phyloP scores from a whole-genome alignment of 805 yeast species.

The Lipomyces starkeyi region DNA sequence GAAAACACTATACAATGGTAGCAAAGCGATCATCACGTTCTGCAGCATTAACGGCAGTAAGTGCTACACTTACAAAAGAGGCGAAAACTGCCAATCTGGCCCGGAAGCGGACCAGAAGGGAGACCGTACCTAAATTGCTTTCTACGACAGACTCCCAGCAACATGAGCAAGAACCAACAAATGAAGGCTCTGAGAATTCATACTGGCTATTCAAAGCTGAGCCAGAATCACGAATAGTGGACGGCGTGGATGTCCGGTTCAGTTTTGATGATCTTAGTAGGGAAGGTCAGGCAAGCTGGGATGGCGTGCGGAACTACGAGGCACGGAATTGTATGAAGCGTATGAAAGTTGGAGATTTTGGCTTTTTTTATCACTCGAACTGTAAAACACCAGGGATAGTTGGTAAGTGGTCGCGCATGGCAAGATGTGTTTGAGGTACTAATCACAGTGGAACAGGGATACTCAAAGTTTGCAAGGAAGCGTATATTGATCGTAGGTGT shows the following conservation, averaged over 20 bases:
- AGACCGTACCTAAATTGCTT: neutral
- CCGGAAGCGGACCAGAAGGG: neutral
- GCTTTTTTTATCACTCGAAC: conserved; percentile 62
- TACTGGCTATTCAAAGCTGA: conserved; percentile 66
- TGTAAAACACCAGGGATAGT: conserved; percentile 62
- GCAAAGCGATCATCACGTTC: conserved; percentile 14
- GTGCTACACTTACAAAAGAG: neutral
- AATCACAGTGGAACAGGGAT: conserved; percentile 46
- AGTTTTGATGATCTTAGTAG: conserved; percentile 52
- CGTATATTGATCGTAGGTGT: conserved; percentile 44
- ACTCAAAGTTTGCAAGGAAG: conserved; percentile 43
- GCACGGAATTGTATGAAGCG: conserved; percentile 58
- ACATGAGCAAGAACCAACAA: neutral
- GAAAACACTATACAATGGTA: neutral
- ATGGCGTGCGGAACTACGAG: conserved; percentile 65
- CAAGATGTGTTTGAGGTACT: neutral
- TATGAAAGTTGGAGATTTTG: conserved; percentile 56
- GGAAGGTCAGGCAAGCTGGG: conserved; percentile 54
- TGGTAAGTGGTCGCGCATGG: conserved; percentile 11
- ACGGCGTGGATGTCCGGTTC: conserved; percentile 58
- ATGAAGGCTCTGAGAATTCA: neutral
- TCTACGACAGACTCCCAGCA: neutral
- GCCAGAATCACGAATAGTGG: conserved; percentile 57
- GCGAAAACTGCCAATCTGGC: neutral
- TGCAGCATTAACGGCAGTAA: neutral